These are phyloP conservation scores for Cladosporium sp. DNA, from an alignment of 2,329 filamentous ascomycete species.

Conservation along the genomic window DNA sequence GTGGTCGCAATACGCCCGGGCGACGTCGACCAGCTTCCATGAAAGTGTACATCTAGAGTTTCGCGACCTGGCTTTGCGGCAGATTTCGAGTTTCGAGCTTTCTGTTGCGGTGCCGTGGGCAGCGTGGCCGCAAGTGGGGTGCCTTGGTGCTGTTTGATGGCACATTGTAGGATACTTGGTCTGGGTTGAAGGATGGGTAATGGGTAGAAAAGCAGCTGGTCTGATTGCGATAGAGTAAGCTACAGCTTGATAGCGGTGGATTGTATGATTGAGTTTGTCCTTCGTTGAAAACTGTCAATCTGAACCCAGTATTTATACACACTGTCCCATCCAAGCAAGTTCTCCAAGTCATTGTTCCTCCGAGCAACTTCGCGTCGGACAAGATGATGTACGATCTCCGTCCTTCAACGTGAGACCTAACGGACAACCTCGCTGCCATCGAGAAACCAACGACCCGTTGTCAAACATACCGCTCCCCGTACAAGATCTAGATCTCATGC, in stretches of 20 bases:
- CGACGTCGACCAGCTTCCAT: slow-evolving; percentile 26
- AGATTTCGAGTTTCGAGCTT: slow-evolving; percentile 20
- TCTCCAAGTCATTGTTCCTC: neutral
- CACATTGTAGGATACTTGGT: slow-evolving; percentile 22
- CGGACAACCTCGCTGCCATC: slow-evolving; percentile 1
- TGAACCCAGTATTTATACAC: neutral
- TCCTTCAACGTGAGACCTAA: neutral
- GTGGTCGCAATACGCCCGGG: slow-evolving; percentile 28
- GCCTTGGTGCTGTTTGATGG: slow-evolving; percentile 16
- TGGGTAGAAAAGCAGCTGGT: neutral
- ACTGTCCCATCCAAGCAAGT: neutral
- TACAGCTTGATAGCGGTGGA: neutral
- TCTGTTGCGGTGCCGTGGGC: slow-evolving; percentile 29
- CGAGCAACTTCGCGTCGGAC: neutral
- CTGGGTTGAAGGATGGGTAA: neutral
- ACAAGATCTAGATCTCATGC: neutral
- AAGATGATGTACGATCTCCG: neutral
- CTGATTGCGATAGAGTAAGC: neutral
- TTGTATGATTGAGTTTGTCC: neutral
- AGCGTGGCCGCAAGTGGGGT: slow-evolving; percentile 20
- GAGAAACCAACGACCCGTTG: neutral
- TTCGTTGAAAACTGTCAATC: neutral
- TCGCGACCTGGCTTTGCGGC: slow-evolving; percentile 17
- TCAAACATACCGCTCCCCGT: neutral
- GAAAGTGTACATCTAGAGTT: slow-evolving; percentile 18